phyloP scores from a whole-genome alignment of 1,284 basidiomycete genomes.

The Heterobasidion parviporum region DNA sequence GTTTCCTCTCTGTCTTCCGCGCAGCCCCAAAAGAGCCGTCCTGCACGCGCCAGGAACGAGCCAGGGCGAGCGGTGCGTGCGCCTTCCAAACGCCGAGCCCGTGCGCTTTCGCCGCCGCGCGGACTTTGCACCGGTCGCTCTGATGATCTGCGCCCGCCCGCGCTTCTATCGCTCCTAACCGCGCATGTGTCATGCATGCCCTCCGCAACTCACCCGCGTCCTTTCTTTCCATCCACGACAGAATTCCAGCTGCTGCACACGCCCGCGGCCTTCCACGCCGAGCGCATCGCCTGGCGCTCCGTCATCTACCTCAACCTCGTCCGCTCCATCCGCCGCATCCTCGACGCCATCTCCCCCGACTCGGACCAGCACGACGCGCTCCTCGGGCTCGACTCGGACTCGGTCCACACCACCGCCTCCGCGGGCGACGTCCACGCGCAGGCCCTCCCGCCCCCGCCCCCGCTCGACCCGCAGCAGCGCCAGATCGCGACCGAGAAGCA shows the following conservation, averaged over 20 bases:
- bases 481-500: slow-evolving; percentile 23
- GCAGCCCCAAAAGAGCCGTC: too few species aligned
- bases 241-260: slow-evolving; percentile 77
- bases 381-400: slow-evolving; percentile 35
- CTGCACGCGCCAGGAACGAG: too few species aligned
- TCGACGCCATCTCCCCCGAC: slow-evolving; percentile 68
- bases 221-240: slow-evolving; percentile 18
- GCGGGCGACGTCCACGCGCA: slow-evolving; percentile 32
- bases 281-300: slow-evolving; percentile 74
- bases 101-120: too few species aligned
- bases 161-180: too few species aligned
- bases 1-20: too few species aligned
- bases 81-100: too few species aligned
- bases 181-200: neutral
- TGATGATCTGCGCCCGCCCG: too few species aligned
- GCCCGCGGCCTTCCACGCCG: slow-evolving; percentile 63
- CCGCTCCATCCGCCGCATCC: slow-evolving; percentile 67
- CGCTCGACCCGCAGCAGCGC: slow-evolving; percentile 34
- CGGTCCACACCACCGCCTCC: slow-evolving; percentile 22
- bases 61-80: too few species aligned
- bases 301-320: slow-evolving; percentile 82
- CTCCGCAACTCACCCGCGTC: neutral
- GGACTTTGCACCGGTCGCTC: too few species aligned
- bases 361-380: slow-evolving; percentile 42
- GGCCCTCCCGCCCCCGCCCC: slow-evolving; percentile 29